phyloP scores from a whole-genome alignment of 371 early-diverging fungal species.

The Mucor saturninus region DNA sequence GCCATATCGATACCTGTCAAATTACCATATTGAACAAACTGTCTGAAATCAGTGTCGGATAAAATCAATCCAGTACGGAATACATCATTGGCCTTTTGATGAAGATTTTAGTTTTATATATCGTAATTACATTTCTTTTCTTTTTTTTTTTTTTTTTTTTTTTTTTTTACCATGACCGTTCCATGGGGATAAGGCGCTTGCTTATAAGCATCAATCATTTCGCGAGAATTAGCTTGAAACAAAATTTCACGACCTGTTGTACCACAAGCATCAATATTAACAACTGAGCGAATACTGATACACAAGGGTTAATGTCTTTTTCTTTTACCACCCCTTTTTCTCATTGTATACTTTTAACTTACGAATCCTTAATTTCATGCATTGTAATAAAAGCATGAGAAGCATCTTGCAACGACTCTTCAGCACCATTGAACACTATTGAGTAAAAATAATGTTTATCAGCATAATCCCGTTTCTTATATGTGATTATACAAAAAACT shows the following conservation, averaged over 20 bases:
- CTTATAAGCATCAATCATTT: conserved; percentile 74
- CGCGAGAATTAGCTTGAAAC: conserved; percentile 77
- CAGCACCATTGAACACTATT: conserved; percentile 81
- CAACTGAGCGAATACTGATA: conserved; percentile 61
- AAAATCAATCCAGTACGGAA: conserved; percentile 76
- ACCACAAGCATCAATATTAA: conserved; percentile 81
- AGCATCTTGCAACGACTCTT: conserved; percentile 80
- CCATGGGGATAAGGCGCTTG: conserved; percentile 76
- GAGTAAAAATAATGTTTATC: background rate
- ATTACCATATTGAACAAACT: conserved; percentile 75
- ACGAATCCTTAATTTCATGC: conserved; percentile 64
- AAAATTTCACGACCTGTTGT: conserved; percentile 73
- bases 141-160: background rate
- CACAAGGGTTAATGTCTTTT: background rate
- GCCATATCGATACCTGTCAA: conserved; percentile 76
- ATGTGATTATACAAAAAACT: conserved; percentile 18
- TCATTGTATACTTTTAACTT: conserved; percentile 10
- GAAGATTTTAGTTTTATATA: background rate
- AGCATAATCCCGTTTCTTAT: background rate
- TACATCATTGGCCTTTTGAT: conserved; percentile 67
- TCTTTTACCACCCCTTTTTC: too few relatives aligned
- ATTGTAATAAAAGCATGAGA: conserved; percentile 76
- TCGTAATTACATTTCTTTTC: background rate
- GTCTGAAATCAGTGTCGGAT: conserved; percentile 80
- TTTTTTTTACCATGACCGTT: conserved; percentile 61